Evolutionary conservation across 345 rosid genomes (phyloP).

Genomic region (Hirschfeldia incana): DNA sequence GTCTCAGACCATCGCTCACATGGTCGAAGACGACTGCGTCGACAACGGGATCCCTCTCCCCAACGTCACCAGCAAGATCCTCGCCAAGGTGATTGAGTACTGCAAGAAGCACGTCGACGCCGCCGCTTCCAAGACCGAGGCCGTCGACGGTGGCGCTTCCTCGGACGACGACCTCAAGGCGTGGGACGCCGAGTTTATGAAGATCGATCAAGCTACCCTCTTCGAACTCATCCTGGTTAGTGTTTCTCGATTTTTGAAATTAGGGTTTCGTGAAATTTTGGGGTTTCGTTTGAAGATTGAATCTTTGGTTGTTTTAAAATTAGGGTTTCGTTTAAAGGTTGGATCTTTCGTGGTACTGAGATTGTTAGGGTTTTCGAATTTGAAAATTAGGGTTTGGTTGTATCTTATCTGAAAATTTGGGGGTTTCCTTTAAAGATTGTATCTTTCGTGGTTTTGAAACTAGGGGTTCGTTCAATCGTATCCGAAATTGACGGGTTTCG

Average conservation of each 20-base stretch:
- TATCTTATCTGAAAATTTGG: no score
- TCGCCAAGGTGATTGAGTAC: constrained; percentile 78
- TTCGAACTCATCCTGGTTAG: constrained; percentile 70
- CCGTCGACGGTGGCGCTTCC: constrained; percentile 29
- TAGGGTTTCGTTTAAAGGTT: not conserved
- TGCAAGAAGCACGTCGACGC: constrained; percentile 70
- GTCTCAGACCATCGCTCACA: constrained; percentile 63
- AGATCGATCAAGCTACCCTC: constrained; percentile 70
- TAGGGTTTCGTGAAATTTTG: not conserved
- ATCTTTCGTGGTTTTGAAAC: not conserved
- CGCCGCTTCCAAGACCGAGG: constrained; percentile 34
- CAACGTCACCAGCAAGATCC: constrained; percentile 71
- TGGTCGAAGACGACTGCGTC: constrained; percentile 71
- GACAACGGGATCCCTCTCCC: constrained; percentile 65
- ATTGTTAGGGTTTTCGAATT: not conserved
- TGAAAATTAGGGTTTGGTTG: not conserved
- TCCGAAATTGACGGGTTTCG: not conserved
- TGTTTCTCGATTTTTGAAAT: not conserved
- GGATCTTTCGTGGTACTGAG: no score
- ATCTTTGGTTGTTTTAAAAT: not conserved
- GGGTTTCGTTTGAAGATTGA: not conserved
- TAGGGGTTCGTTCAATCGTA: not conserved
- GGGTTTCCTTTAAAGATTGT: not conserved
- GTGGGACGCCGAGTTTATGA: constrained; percentile 74
- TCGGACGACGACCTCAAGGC: constrained; percentile 54